Evolutionary conservation across 2,329 filamentous ascomycete species (phyloP).

Genomic region (Aureobasidium sp.): DNA sequence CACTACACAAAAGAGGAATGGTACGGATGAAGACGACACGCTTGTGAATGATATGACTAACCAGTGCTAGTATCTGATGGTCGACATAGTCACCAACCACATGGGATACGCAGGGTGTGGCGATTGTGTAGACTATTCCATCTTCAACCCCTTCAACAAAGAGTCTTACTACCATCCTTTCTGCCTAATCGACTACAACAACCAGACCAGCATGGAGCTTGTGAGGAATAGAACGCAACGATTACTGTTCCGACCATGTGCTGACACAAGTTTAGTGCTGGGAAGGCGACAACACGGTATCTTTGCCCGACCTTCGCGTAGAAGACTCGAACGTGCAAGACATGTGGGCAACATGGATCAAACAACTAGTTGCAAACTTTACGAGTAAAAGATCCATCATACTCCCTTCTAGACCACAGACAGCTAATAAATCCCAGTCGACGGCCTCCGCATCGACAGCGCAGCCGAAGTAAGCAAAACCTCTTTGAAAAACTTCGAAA

Average conservation of each 20-base stretch:
- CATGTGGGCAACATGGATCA: conserved; percentile 52
- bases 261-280: conserved; percentile 10
- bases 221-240: neutral
- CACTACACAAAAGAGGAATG: conserved; percentile 30
- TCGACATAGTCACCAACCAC: conserved; percentile 31
- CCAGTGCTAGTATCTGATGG: conserved; percentile 28
- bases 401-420: neutral
- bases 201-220: conserved; percentile 31
- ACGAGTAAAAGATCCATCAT: conserved; percentile 27
- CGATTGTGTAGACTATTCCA: conserved; percentile 24
- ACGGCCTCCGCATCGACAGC: conserved; percentile 43
- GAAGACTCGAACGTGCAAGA: conserved; percentile 39
- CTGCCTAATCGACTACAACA: conserved; percentile 49
- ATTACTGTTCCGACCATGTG: too few species aligned
- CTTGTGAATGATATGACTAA: conserved; percentile 12
- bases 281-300: conserved; percentile 42
- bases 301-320: conserved; percentile 55
- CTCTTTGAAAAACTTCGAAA: conserved; percentile 32
- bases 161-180: conserved; percentile 41
- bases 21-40: conserved; percentile 17
- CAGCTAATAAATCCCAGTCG: conserved; percentile 29
- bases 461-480: conserved; percentile 35
- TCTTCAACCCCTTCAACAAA: conserved; percentile 34
- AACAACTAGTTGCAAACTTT: conserved; percentile 49
- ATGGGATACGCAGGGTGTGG: conserved; percentile 28